phyloP scores from a whole-genome alignment of 805 yeast species.

The Nakazawaea holstii region DNA sequence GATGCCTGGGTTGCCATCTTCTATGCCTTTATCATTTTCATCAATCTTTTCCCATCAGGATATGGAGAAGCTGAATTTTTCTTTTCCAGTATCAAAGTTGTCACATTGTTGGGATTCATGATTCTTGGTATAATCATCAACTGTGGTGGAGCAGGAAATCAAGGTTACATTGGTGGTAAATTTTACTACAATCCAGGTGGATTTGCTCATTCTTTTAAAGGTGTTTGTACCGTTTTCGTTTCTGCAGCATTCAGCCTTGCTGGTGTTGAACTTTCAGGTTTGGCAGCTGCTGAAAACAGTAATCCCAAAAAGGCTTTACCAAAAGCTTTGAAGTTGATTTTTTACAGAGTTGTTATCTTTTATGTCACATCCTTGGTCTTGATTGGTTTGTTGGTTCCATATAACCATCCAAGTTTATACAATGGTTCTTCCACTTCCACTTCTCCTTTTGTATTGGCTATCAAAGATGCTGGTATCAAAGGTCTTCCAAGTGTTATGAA shows the following conservation, averaged over 20 bases:
- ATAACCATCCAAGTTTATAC: slow-evolving; percentile 44
- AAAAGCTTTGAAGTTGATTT: slow-evolving; percentile 62
- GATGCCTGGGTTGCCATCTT: slow-evolving; percentile 59
- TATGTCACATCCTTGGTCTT: slow-evolving; percentile 57
- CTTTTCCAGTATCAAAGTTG: slow-evolving; percentile 39
- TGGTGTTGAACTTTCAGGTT: slow-evolving; percentile 54
- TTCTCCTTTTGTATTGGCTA: slow-evolving; percentile 76
- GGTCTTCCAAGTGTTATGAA: slow-evolving; percentile 65
- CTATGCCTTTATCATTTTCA: slow-evolving; percentile 38
- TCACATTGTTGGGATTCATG: slow-evolving; percentile 42
- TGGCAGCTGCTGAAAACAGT: slow-evolving; percentile 69
- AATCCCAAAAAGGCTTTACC: slow-evolving; percentile 68
- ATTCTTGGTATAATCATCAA: slow-evolving; percentile 39
- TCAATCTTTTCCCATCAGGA: slow-evolving; percentile 48
- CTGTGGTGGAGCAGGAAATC: slow-evolving; percentile 40
- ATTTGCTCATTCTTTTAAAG: slow-evolving; percentile 45
- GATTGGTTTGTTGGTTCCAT: slow-evolving; percentile 65
- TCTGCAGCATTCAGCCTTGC: slow-evolving; percentile 49
- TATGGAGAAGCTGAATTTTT: slow-evolving; percentile 55
- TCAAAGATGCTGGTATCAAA: slow-evolving; percentile 53
- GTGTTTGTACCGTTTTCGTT: slow-evolving; percentile 45
- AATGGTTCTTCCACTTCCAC: slow-evolving; percentile 58
- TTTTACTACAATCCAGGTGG: slow-evolving; percentile 54
- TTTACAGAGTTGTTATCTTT: slow-evolving; percentile 63
- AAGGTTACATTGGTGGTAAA: slow-evolving; percentile 41